Evolutionary conservation across 495 filamentous ascomycete genomes (phyloP).

Genomic region (Talaromyces wortmannii): DNA sequence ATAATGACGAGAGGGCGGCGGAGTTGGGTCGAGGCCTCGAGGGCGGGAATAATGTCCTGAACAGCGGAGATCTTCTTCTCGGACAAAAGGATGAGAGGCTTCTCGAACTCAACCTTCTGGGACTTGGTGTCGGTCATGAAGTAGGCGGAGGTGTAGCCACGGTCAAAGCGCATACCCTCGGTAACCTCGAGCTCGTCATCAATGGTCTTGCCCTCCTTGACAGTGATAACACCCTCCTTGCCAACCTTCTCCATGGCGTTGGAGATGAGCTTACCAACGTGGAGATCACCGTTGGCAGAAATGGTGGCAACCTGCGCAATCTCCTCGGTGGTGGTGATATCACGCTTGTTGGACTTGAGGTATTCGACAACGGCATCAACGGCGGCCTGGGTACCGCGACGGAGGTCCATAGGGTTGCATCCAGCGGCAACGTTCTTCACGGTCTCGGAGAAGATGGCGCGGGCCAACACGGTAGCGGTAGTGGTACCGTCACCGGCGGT

Average conservation of each 20-base stretch:
- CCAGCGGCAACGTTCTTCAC: slow-evolving; percentile 99
- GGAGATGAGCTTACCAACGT: slow-evolving; percentile 93
- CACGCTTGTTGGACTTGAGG: slow-evolving; percentile 86
- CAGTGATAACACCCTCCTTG: slow-evolving; percentile 99
- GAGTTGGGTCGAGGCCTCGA: slow-evolving; percentile 91
- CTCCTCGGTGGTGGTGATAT: slow-evolving; percentile 95
- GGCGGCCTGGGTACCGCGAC: slow-evolving; percentile 92
- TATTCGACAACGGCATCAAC: slow-evolving; percentile 92
- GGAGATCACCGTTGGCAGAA: slow-evolving; percentile 91
- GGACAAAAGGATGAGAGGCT: slow-evolving; percentile 93
- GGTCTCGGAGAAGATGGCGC: slow-evolving; percentile 98
- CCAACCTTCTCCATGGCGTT: slow-evolving; percentile 99
- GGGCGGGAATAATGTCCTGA: slow-evolving; percentile 95
- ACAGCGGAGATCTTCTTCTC: slow-evolving; percentile 99
- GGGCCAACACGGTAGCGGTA: slow-evolving; percentile 92
- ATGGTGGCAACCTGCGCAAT: slow-evolving; percentile 98
- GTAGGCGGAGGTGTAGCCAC: slow-evolving; percentile 96
- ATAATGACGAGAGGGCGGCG: slow-evolving; percentile 97
- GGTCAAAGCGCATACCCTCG: slow-evolving; percentile 99
- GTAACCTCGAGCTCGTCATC: slow-evolving; percentile 97
- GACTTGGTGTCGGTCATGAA: slow-evolving; percentile 99
- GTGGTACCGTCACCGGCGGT: slow-evolving; percentile 97
- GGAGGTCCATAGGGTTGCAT: slow-evolving; percentile 99
- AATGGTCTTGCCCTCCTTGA: slow-evolving; percentile 98
- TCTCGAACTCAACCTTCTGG: slow-evolving; percentile 99